These are phyloP conservation scores for Colletotrichum viniferum DNA, from an alignment of 2,329 filamentous ascomycete genomes.

Conservation along the genomic window DNA sequence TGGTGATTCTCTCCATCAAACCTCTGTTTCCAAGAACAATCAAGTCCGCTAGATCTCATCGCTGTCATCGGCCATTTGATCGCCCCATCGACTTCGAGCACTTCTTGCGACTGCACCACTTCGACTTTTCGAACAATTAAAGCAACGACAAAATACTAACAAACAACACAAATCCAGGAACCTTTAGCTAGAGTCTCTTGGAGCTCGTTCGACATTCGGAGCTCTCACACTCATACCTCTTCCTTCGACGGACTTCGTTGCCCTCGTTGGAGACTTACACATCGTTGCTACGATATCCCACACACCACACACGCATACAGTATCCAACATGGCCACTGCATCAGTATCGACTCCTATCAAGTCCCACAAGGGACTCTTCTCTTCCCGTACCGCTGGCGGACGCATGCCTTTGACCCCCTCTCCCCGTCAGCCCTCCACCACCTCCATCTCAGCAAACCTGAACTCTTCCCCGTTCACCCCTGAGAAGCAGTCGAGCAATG, in stretches of 20 bases:
- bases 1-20: conserved; percentile 24
- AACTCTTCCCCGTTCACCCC: conserved; percentile 81
- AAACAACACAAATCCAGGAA: conserved; percentile 57
- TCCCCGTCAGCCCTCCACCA: conserved; percentile 66
- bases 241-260: conserved; percentile 49
- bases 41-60: conserved; percentile 55
- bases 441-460: conserved; percentile 53
- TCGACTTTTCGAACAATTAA: conserved; percentile 53
- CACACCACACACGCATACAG: conserved; percentile 25
- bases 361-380: conserved; percentile 93
- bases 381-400: conserved; percentile 88
- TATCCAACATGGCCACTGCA: conserved; percentile 75
- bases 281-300: conserved; percentile 36
- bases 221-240: conserved; percentile 36
- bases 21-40: conserved; percentile 34
- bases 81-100: conserved; percentile 48
- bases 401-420: conserved; percentile 95
- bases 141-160: conserved; percentile 49
- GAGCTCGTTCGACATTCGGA: conserved; percentile 55
- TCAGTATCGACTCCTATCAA: conserved; percentile 90
- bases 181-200: conserved; percentile 65
- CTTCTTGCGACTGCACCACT: conserved; percentile 45
- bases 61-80: conserved; percentile 50
- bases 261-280: conserved; percentile 47
- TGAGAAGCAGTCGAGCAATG: conserved; percentile 59